A percentile compares a stretch with the other conserved stretches of the same genome.
These are phyloP conservation scores for Ammopiptanthus mongolicus DNA, from an alignment of 306 rosid genomes.

Conservation along the genomic window DNA sequence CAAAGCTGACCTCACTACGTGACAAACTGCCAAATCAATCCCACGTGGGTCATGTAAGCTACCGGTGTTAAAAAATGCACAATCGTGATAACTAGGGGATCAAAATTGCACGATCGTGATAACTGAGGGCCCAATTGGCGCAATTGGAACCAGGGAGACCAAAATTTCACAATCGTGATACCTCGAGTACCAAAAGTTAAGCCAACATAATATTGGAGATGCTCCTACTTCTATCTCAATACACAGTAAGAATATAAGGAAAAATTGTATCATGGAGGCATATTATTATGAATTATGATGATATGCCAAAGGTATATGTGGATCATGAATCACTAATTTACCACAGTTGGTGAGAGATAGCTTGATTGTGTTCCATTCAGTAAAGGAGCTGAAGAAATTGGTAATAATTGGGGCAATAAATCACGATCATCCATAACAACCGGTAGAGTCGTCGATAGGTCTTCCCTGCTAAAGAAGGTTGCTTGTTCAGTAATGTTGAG, in stretches of 20 bases:
- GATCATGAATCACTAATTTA: neutral
- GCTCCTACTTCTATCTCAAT: neutral
- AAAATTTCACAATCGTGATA: too few species aligned
- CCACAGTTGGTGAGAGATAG: neutral
- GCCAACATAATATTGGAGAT: neutral
- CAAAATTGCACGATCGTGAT: too few species aligned
- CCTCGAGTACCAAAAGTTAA: too few species aligned
- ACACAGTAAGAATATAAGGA: neutral
- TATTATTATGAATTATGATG: neutral
- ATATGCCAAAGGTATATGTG: neutral
- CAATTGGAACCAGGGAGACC: too few species aligned
- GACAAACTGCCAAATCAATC: too few species aligned
- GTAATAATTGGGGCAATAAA: neutral
- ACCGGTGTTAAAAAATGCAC: too few species aligned
- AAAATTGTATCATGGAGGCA: neutral
- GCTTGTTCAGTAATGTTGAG: neutral
- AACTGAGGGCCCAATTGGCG: too few species aligned
- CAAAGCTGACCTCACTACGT: too few species aligned
- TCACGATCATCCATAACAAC: neutral
- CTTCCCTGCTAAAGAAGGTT: neutral
- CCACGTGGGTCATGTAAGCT: too few species aligned
- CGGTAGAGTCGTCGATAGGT: too few species aligned
- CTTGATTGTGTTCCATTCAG: neutral
- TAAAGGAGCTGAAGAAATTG: neutral
- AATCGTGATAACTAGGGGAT: too few species aligned